These are phyloP conservation scores for Isoetes taiwanensis DNA, from an alignment of 75 land plant species.

Conservation along the genomic window DNA sequence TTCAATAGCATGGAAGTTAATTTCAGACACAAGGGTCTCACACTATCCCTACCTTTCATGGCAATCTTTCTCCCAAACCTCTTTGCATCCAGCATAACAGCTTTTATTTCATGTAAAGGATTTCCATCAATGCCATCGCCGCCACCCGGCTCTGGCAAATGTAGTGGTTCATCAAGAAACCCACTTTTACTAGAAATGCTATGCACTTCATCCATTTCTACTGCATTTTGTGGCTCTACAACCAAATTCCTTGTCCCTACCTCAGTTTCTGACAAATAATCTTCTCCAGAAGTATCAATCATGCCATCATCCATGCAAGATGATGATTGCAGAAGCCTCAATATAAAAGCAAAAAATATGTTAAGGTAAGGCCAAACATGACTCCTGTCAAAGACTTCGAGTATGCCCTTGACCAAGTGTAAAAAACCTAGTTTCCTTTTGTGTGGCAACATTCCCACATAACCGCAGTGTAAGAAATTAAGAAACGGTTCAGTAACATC, in stretches of 20 bases:
- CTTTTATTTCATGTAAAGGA: not conserved
- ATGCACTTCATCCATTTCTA: not conserved
- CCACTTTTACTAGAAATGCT: not conserved
- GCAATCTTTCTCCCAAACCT: not conserved
- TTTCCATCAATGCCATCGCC: too few species aligned
- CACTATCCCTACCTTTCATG: conserved; percentile 22
- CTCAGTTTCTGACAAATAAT: not conserved
- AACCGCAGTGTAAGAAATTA: conserved; percentile 20
- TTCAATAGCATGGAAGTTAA: conserved; percentile 43
- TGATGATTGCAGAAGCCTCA: conserved; percentile 38
- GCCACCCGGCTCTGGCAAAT: too few species aligned
- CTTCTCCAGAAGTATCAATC: not conserved
- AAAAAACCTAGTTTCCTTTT: conserved; percentile 71
- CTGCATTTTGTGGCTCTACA: not conserved
- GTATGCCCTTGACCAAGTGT: conserved; percentile 64
- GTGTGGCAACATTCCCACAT: conserved; percentile 36
- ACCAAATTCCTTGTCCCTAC: not conserved
- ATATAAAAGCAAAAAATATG: conserved; percentile 45
- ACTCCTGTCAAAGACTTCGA: conserved; percentile 51
- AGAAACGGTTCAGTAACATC: conserved; percentile 17
- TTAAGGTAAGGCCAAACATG: conserved; percentile 54
- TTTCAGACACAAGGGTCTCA: conserved; percentile 68
- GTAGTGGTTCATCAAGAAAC: too few species aligned
- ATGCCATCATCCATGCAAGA: conserved; percentile 4
- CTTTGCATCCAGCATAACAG: conserved; percentile 10